These are phyloP conservation scores for Grammothele lineata DNA, from an alignment of 768 basidiomycete species.

Conservation along the genomic window DNA sequence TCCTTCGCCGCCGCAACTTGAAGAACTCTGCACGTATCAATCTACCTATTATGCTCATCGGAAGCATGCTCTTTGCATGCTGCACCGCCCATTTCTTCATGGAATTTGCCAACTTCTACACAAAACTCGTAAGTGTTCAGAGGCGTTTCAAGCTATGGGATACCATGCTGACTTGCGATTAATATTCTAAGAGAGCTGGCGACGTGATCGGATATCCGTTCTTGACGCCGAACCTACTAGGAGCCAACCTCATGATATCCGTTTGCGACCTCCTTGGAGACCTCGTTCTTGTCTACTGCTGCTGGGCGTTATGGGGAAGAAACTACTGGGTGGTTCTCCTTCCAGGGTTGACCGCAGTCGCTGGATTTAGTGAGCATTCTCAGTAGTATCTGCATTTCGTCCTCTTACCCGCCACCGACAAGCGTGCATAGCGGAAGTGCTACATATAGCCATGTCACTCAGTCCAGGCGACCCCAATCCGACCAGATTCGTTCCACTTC, in stretches of 20 bases:
- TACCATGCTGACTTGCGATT: not conserved
- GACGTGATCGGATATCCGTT: conserved; percentile 19
- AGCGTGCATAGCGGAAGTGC: conserved; percentile 24
- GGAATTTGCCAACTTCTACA: conserved; percentile 33
- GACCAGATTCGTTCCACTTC: not conserved
- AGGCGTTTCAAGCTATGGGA: not conserved
- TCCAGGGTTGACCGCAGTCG: conserved; percentile 4
- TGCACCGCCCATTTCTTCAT: conserved; percentile 31
- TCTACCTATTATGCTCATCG: conserved; percentile 26
- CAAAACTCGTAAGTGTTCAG: conserved; percentile 26
- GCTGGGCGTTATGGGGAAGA: conserved; percentile 10
- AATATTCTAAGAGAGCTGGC: not conserved
- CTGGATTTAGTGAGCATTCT: conserved; percentile 2
- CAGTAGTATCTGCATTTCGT: not conserved
- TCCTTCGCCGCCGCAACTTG: conserved; percentile 19
- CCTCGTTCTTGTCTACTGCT: conserved; percentile 8
- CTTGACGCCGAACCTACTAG: conserved; percentile 29
- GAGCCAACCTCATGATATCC: conserved; percentile 18
- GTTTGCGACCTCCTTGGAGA: conserved; percentile 6
- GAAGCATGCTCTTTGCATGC: conserved; percentile 28
- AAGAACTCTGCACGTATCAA: conserved; percentile 13
- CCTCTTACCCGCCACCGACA: not conserved
- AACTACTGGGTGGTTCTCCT: conserved; percentile 8
- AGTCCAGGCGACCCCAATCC: not conserved
- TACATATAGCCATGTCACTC: not conserved